phyloP scores from a whole-genome alignment of 306 rosid species.

The Dicorynia guianensis region DNA sequence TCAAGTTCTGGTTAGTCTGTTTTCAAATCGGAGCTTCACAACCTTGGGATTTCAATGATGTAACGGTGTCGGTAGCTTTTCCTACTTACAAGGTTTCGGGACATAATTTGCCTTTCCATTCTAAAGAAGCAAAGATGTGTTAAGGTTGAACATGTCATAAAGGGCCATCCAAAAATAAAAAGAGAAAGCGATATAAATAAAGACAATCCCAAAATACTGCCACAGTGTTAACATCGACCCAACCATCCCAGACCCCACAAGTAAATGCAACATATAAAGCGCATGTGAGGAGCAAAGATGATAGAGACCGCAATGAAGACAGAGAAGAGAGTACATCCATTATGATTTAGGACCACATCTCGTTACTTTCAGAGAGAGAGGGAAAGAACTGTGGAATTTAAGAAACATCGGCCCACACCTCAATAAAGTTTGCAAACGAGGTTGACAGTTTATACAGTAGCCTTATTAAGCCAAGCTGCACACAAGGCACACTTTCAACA shows the following conservation, averaged over 20 bases:
- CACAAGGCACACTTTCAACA: slow-evolving; percentile 30
- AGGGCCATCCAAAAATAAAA: slow-evolving; percentile 40
- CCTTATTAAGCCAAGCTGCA: slow-evolving; percentile 36
- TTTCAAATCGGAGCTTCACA: not conserved
- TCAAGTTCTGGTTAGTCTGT: not conserved
- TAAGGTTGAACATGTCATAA: slow-evolving; percentile 20
- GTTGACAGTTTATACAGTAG: slow-evolving; percentile 61
- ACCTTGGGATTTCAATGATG: not conserved
- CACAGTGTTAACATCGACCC: slow-evolving; percentile 59
- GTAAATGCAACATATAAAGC: slow-evolving; percentile 69
- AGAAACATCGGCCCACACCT: slow-evolving; percentile 74
- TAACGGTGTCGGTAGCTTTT: not conserved
- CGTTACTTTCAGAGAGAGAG: slow-evolving; percentile 43
- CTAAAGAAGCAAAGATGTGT: slow-evolving; percentile 30
- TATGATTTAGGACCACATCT: slow-evolving; percentile 59
- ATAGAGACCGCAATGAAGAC: slow-evolving; percentile 54
- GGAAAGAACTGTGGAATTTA: slow-evolving; percentile 65
- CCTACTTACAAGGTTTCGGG: not conserved
- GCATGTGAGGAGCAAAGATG: slow-evolving; percentile 65
- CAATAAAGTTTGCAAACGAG: slow-evolving; percentile 64
- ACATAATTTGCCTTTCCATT: not conserved
- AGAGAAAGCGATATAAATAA: slow-evolving; percentile 34
- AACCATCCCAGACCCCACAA: slow-evolving; percentile 62
- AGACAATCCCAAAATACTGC: slow-evolving; percentile 44
- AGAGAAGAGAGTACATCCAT: slow-evolving; percentile 48